Evolutionary conservation across 2,329 filamentous ascomycete species (phyloP).

Genomic region (Aspergillus niger): DNA sequence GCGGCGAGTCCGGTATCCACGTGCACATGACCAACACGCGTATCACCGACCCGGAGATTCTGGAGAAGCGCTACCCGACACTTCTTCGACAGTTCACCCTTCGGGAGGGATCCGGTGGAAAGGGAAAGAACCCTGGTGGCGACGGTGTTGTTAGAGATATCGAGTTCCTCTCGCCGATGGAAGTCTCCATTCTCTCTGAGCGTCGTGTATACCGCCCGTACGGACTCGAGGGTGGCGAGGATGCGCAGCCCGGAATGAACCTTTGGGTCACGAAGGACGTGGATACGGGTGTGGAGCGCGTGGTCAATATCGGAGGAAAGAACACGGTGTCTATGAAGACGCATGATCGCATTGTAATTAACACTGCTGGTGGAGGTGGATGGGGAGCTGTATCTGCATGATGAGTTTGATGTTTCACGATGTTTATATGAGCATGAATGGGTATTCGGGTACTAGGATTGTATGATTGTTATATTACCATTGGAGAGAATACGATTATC

Average conservation of each 20-base stretch:
- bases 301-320: constrained; percentile 63
- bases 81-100: constrained; percentile 72
- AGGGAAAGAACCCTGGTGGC: constrained; percentile 68
- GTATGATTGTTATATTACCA: not conserved
- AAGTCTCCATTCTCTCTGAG: constrained; percentile 79
- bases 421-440: not conserved
- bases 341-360: constrained; percentile 63
- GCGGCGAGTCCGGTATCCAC: constrained; percentile 75
- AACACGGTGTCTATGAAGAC: constrained; percentile 62
- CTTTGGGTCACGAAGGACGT: constrained; percentile 78
- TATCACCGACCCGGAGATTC: constrained; percentile 80
- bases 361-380: constrained; percentile 58
- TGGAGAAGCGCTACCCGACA: constrained; percentile 78
- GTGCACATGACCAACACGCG: constrained; percentile 88
- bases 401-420: not conserved
- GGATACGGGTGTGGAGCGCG: constrained; percentile 54
- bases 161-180: constrained; percentile 78
- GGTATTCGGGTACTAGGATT: not conserved
- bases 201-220: constrained; percentile 76
- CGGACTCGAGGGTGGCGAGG: constrained; percentile 78
- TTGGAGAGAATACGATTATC: no score
- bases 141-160: constrained; percentile 80
- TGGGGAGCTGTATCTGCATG: constrained; percentile 26
- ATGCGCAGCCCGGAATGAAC: constrained; percentile 78
- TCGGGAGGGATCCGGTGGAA: constrained; percentile 64